Evolutionary conservation across 768 basidiomycete genomes (phyloP), one percentile per base, ranked within the genome.

Genomic region (Stropharia rugosoannulata): DNA sequence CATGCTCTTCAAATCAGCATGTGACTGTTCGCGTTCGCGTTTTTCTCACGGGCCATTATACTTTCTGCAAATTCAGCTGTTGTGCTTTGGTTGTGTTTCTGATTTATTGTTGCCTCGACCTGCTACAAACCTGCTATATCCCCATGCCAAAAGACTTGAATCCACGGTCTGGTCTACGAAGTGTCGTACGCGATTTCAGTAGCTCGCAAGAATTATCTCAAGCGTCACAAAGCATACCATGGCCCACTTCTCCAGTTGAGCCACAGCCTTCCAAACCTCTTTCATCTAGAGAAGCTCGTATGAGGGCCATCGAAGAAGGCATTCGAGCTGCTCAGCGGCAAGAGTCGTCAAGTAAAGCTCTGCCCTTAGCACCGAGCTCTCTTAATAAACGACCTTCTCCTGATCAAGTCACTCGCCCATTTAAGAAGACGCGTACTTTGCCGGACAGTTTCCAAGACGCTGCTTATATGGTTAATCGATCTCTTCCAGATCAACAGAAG

Each of bases 131-230:
- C 45, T 44, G 32, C 41, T 49, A 40, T 51, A 25, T 19, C 43
- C 37, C 22, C 39, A 46, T 59, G 59, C 46, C 46, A 15, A 56
- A 56, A 50, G 46, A 44, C 29, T 57, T 50, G 19, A 42, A 42
- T 41, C 55, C 63, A 13, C 74, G 74, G 60, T 90, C 89, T 0
- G 89, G 89, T 1, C 77, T 91, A 19, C 72, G 80, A 36, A 76
- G 78, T 1, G 58, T 90, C 43, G 76, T 77, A 59, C 80, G 90
- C 55, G 83, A 90, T 67, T 91, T 46, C 12, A 27, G 45, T 12
- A 27, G 82, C 66, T 87, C 86, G 0, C 45, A 71, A 59, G 65
- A 71, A 3, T 37, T 66, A 3, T 58, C 59, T 2, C 56, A 66
- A 2, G 53, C 66, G 36, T 77, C 79, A 2, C 75, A 75, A 49